Base-by-base conservation (phyloP, 2,329 filamentous ascomycete species). In the Periconia macrospinosa region DNA sequence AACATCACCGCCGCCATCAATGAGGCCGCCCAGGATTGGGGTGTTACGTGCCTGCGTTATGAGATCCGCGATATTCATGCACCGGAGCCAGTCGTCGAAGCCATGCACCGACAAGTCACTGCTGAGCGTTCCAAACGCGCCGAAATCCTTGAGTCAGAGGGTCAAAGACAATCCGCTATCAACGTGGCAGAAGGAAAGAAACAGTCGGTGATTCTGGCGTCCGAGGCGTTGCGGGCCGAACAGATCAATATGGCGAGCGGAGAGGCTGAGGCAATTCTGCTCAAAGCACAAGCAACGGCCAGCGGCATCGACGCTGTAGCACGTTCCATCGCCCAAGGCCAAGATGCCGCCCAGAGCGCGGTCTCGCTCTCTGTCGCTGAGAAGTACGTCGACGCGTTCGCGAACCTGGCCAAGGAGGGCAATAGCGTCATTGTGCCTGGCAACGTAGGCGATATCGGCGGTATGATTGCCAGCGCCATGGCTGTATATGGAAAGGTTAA, bases 1-100 rank as follows among this genome's bases (percentile, higher is more conserved):
- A 97, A 99, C 78, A 99, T 99, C 73, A 97, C 94, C n/a, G 88
- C 91, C 53, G 93, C 94, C 42, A 97, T 99, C 82, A 99, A 99
- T 75, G 93, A 97, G 75, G 94, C 94, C 1, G 93, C 94, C 5
- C 89, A 95, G 67, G 93, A 93, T 50, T 99, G 94, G 94, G 94
- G 94, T 55, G 91, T 99, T 18, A 91, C 91, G 33, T 99, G 94
- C 72, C 83, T 99, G 57, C 89, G 94, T 54, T 99, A 99, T 80
- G 94, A 99, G 77, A 99, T 99, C 73, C 85, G 94, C 63, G 94
- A 99, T 75, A 99, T 99, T 68, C 94, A 99, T 77, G 94, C 94
- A 0, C 94, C 94, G 1, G 90, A 88, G 30, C 89, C 89, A 47
- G 94, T 99, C 13, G 93, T 97, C 56, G 91, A 92, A 67, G 94